Evolutionary conservation across 768 basidiomycete species (phyloP).

Genomic region (Phlebiopsis flavidoalba): DNA sequence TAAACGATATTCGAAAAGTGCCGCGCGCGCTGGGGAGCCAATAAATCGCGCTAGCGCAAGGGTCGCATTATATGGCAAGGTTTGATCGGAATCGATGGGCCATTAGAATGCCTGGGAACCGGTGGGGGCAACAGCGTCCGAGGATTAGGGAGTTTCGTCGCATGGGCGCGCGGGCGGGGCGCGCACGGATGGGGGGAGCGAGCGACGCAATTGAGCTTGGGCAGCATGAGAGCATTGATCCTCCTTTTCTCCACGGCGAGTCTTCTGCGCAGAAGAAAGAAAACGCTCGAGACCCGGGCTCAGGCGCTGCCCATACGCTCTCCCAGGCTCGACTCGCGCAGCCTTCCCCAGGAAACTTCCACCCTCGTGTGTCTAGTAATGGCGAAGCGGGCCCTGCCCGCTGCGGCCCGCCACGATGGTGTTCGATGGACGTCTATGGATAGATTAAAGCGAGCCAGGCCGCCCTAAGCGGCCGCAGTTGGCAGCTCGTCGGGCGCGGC

Average conservation of each 20-base stretch:
- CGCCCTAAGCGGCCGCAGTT: not conserved
- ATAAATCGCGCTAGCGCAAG: not conserved
- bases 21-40: not conserved
- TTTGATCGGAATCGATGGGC: not conserved
- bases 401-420: constrained; percentile 1
- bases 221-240: not conserved
- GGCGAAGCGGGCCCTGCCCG: not conserved
- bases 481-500: not conserved
- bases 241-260: not conserved
- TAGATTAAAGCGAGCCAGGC: not conserved
- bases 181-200: not conserved
- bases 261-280: not conserved
- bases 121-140: not conserved
- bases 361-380: not conserved
- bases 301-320: not conserved
- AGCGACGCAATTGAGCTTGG: not conserved
- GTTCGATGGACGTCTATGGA: constrained; percentile 5
- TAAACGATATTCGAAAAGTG: not conserved
- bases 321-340: not conserved
- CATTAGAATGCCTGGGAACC: not conserved
- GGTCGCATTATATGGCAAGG: not conserved
- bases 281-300: not conserved
- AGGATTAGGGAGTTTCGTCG: too few relatives aligned
- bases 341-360: not conserved
- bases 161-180: not conserved